These are phyloP conservation scores for Cladosporium sp. DNA, from an alignment of 2,329 filamentous ascomycete genomes.

Conservation along the genomic window DNA sequence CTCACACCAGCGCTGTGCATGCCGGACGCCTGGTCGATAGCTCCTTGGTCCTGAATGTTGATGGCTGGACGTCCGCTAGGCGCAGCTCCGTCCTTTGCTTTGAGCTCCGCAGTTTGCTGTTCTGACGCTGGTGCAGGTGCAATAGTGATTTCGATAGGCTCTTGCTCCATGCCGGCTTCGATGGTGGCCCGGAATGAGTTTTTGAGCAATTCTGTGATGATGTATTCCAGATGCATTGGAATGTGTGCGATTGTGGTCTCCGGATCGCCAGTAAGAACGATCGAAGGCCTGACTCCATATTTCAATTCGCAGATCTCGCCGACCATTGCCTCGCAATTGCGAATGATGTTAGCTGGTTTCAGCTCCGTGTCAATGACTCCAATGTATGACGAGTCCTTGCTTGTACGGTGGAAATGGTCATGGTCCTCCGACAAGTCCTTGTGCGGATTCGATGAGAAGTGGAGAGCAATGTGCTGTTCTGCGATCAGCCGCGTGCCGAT, in stretches of 20 bases:
- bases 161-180: conserved; percentile 71
- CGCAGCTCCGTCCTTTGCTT: conserved; percentile 15
- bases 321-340: conserved; percentile 83
- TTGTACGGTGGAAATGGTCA: conserved; percentile 34
- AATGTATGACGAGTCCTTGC: conserved; percentile 65
- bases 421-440: conserved; percentile 48
- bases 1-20: conserved; percentile 22
- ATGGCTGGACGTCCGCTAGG: conserved; percentile 21
- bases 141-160: conserved; percentile 89
- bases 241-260: conserved; percentile 90
- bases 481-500: conserved; percentile 93
- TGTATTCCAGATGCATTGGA: conserved; percentile 95
- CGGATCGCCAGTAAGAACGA: conserved; percentile 79
- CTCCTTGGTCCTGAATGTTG: conserved; percentile 34
- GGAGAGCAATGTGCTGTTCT: conserved; percentile 93
- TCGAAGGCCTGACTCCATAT: conserved; percentile 79
- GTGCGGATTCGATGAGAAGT: conserved; percentile 70
- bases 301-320: conserved; percentile 95
- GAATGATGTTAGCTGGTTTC: conserved; percentile 74
- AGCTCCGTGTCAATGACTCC: conserved; percentile 93
- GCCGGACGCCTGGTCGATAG: conserved; percentile 31
- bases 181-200: conserved; percentile 94
- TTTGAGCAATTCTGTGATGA: conserved; percentile 92
- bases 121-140: conserved; percentile 59
- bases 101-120: conserved; percentile 28